Evolutionary conservation across 2,329 filamentous ascomycete genomes (phyloP).

Genomic region (Aspergillus ustus): DNA sequence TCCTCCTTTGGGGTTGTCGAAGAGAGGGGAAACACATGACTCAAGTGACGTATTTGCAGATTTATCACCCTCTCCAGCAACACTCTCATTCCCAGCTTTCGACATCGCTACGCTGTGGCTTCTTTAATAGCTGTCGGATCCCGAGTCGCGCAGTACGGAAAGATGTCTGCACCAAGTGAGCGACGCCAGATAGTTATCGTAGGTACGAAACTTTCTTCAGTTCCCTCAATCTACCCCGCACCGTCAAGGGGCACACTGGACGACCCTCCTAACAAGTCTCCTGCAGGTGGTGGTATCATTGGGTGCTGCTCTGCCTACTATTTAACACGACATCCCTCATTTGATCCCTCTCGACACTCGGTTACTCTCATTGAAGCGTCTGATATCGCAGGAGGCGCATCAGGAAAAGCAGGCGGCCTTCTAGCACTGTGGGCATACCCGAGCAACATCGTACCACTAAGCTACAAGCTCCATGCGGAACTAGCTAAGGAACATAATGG

Average conservation of each 20-base stretch:
- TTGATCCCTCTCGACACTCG: constrained; percentile 72
- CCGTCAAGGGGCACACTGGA: constrained; percentile 6
- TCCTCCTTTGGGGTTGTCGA: neutral
- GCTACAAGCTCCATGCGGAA: constrained; percentile 80
- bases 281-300: constrained; percentile 84
- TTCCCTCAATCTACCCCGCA: constrained; percentile 29
- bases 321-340: constrained; percentile 82
- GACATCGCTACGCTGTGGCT: constrained; percentile 28
- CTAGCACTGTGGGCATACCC: constrained; percentile 93
- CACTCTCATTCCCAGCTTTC: neutral
- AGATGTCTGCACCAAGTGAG: constrained; percentile 36
- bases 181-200: constrained; percentile 47
- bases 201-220: constrained; percentile 33
- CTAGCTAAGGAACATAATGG: constrained; percentile 85
- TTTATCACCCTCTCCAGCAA: constrained; percentile 6
- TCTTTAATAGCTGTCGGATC: constrained; percentile 23
- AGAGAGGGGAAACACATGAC: constrained; percentile 31
- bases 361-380: constrained; percentile 88
- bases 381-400: constrained; percentile 85
- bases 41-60: constrained; percentile 36
- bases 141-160: constrained; percentile 26
- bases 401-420: constrained; percentile 91
- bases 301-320: constrained; percentile 91
- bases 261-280: constrained; percentile 18
- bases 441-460: constrained; percentile 78